Conservation (phyloP, 2,329 filamentous ascomycete genomes). For the Metarhizium brunneum region DNA sequence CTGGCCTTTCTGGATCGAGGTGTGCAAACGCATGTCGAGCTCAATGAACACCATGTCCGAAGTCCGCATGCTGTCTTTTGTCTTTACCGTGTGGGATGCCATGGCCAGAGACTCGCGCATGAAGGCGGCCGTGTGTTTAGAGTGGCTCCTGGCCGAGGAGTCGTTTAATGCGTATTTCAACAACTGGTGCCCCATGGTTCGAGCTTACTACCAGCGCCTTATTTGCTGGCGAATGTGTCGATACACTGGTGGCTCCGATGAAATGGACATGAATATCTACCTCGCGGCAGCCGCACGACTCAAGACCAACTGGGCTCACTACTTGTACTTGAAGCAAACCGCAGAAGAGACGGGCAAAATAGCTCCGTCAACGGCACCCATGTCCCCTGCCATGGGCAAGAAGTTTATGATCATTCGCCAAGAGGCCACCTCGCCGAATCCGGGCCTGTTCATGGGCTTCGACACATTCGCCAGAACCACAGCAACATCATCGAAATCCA, state of each 20-base stretch:
- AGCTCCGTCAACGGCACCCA: constrained; percentile 69
- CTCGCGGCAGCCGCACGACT: constrained; percentile 57
- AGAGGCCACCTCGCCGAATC: constrained; percentile 45
- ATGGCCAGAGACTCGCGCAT: constrained; percentile 55
- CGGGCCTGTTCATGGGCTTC: constrained; percentile 39
- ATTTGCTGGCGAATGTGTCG: constrained; percentile 83
- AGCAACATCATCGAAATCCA: constrained; percentile 3
- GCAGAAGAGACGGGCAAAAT: constrained; percentile 47
- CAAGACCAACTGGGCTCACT: constrained; percentile 67
- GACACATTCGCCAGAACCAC: constrained; percentile 31
- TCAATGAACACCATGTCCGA: constrained; percentile 88
- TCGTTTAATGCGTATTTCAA: constrained; percentile 78
- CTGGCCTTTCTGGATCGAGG: constrained; percentile 79
- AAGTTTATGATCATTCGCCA: constrained; percentile 83
- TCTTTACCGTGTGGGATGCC: constrained; percentile 72
- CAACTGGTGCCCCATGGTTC: constrained; percentile 93
- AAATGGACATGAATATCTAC: constrained; percentile 63
- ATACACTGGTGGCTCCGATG: constrained; percentile 56
- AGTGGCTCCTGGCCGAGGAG: constrained; percentile 65
- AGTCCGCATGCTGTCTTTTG: constrained; percentile 71
- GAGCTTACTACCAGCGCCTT: constrained; percentile 84
- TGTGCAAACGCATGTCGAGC: constrained; percentile 67
- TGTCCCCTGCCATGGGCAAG: constrained; percentile 74
- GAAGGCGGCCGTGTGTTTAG: constrained; percentile 61
- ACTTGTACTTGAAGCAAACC: constrained; percentile 62